Evolutionary conservation across 2,329 filamentous ascomycete genomes (phyloP), one percentile per base, ranked within the genome.

Genomic region (Aspergillus puulaauensis): DNA sequence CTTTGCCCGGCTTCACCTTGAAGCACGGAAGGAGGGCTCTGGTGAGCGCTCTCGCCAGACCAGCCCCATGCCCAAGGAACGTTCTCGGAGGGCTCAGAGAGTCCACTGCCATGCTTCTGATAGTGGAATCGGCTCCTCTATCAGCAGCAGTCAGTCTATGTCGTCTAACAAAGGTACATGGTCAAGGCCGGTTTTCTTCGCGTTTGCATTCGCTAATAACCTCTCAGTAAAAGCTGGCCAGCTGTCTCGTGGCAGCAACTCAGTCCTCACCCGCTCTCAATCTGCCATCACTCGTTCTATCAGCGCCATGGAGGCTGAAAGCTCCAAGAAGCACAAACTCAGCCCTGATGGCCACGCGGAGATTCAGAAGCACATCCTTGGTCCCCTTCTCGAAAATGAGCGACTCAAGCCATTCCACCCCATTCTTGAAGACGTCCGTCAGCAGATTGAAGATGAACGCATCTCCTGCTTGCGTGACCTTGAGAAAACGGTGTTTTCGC

Each of bases 391-490:
- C 57, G 83, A 84, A 62, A 89, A 93, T 70, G 77, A 86, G 21
- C 81, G 83, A 33, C 83, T 96, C 60, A 90, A 91, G 73, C 86
- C 89, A 49, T 96, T 96, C 74, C 88, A 91, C 72, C 82, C 88
- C 49, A 85, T 96, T 67, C 83, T 96, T 63, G 82, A 89, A 65
- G 88, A 90, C 74, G 86, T 92, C 63, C 91, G 91, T 48, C 83
- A 84, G 73, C 89, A 89, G 70, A 95, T 96, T 72, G 85, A 86
- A 70, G 85, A 87, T 71, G 93, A 91, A 75, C 87, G 95, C 68
- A 95, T 98, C 70, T 87, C 90, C 73, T 96, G 90, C 78, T 85
- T 98, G 55, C 87, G 93, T 74, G 93, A 98, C 76, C 83, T 98
- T 50, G 93, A 98, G 77, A 96, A 96, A 84, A 93, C 89, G 9